A percentile compares a stretch with the other conserved stretches of the same genome.
phyloP scores from a whole-genome alignment of 2,329 filamentous ascomycete genomes.

The Sclerotinia sclerotiorum region DNA sequence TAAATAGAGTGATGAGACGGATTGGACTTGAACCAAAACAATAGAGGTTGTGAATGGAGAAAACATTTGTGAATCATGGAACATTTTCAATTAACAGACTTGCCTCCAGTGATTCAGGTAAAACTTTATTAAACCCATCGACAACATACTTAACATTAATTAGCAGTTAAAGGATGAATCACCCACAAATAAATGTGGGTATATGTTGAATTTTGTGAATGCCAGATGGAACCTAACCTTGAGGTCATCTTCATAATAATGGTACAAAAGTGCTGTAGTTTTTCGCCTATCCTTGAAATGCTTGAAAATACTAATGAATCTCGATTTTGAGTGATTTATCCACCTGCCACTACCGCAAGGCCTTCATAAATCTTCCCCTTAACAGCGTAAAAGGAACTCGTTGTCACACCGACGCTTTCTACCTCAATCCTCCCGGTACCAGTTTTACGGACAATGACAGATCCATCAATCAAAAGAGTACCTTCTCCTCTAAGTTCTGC shows the following conservation, averaged over 20 bases:
- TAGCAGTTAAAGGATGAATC: background rate
- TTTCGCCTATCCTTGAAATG: constrained; percentile 4
- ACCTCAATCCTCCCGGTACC: constrained; percentile 85
- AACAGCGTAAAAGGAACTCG: constrained; percentile 79
- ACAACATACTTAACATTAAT: background rate
- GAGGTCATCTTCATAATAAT: constrained; percentile 6
- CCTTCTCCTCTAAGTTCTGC: constrained; percentile 95
- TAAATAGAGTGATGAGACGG: background rate
- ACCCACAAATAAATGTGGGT: background rate
- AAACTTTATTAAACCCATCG: background rate
- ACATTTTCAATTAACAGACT: background rate
- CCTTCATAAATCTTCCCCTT: constrained; percentile 91
- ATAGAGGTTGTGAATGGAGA: constrained; percentile 3
- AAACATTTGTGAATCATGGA: constrained; percentile 11
- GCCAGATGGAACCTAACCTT: background rate
- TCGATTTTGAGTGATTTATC: constrained; percentile 21
- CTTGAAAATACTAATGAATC: background rate
- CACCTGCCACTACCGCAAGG: constrained; percentile 70
- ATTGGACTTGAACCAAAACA: background rate
- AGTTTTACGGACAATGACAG: constrained; percentile 85
- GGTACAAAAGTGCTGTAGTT: constrained; percentile 23
- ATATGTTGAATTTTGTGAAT: background rate
- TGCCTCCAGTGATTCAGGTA: background rate
- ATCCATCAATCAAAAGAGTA: constrained; percentile 82
- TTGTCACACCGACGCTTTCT: constrained; percentile 67